phyloP scores from a whole-genome alignment of 129 eudicot species.

The Flaveria brownii region DNA sequence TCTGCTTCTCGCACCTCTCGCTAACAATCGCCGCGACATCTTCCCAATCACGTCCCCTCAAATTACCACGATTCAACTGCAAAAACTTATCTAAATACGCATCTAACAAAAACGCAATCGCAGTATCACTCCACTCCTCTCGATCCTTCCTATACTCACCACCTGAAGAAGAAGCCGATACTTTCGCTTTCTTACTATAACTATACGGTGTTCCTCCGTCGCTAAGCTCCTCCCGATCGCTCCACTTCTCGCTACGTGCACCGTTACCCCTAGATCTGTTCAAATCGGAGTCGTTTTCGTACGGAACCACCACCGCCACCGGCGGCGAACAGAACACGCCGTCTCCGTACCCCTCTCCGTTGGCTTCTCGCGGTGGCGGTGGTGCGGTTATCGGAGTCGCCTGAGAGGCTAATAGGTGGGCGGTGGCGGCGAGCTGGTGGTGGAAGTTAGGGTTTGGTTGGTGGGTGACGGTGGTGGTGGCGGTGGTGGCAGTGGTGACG shows the following conservation, averaged over 20 bases:
- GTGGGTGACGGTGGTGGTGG: slow-evolving; percentile 33
- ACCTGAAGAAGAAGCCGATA: slow-evolving; percentile 37
- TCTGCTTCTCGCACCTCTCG: slow-evolving; percentile 77
- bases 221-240: slow-evolving; percentile 64
- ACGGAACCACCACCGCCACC: slow-evolving; percentile 29
- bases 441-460: slow-evolving; percentile 46
- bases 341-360: slow-evolving; percentile 44
- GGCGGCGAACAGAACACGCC: slow-evolving; percentile 43
- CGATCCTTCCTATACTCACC: slow-evolving; percentile 88
- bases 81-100: slow-evolving; percentile 78
- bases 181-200: slow-evolving; percentile 43
- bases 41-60: slow-evolving; percentile 98
- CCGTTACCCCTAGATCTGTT: slow-evolving; percentile 39
- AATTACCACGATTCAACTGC: slow-evolving; percentile 80
- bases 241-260: slow-evolving; percentile 40
- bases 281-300: slow-evolving; percentile 59
- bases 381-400: slow-evolving; percentile 30
- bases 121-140: slow-evolving; percentile 96
- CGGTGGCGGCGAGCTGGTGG: slow-evolving; percentile 40
- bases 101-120: slow-evolving; percentile 74
- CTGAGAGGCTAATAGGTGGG: slow-evolving; percentile 38
- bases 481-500: slow-evolving; percentile 37
- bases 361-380: slow-evolving; percentile 35
- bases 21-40: slow-evolving; percentile 80
- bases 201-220: slow-evolving; percentile 60